Base-by-base conservation (phyloP, 805 yeast genomes). In the Jamesozyma spencerorum region DNA sequence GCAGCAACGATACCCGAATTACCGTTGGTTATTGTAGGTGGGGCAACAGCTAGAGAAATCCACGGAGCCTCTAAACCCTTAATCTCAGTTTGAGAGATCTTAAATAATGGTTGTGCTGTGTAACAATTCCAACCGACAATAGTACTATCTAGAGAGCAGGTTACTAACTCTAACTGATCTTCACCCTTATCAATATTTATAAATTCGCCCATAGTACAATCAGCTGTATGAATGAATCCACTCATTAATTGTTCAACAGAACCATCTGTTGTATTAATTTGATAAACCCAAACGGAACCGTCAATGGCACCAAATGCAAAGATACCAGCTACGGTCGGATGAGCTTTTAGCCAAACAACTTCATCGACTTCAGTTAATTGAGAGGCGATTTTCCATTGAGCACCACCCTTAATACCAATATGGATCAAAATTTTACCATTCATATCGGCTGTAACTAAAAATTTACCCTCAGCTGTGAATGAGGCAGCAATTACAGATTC, bases 261-360 rank as follows among this genome's bases (percentile, higher is more conserved):
- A 38, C 81, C 74, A 18, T 63, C 61, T 12, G 42, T 31, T 10
- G 49, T 46, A 69, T 74, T 79, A 31, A 88, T 71, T 54, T 81
- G 85, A 58, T 87, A 92, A 20, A 81, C 85, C 95, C 96, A 90
- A 3, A 88, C 94, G 0, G 95, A 81, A 2, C 98, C 98, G 61
- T 88, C 96, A 6, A 71, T 68, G 18, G 86, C 90, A 46, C 97
- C 97, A 57, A 85, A 85, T 12, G 97, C 97, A 67, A 90, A 85
- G 36, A 85, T 73, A 13, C 54, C 51, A 18, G 79, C 73, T 55
- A 79, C 81, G 17, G 68, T 67, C 20, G 96, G 95, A 64, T 92
- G 98, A 38, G 77, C 71, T 24, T 71, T 62, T 39, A 90, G 69
- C 94, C 95, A 87, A 34, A 79, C 77, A 7, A 92, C 75, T 65